Evolutionary conservation across 2,329 filamentous ascomycete genomes (phyloP), one percentile per base, ranked within the genome.

Genomic region (Pezicula radicicola): DNA sequence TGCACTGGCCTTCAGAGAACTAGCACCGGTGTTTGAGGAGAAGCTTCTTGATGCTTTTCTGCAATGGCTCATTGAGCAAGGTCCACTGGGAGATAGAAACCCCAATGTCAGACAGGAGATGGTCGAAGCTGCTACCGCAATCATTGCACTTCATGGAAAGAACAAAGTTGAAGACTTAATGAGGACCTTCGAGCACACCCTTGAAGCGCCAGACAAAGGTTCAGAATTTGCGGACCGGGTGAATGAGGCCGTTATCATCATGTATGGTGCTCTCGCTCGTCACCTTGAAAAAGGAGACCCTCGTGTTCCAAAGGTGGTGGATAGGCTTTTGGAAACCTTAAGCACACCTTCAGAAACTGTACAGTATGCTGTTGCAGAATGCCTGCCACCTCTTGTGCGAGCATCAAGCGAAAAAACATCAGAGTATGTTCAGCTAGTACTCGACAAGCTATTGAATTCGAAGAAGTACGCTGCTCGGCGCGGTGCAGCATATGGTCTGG

Each of bases 341-440:
- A 94, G 88, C 68, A 97, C 93, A 12, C 94, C 94, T 27, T 97
- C 94, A 0, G 94, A 99, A 70, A 92, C 90, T 15, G 94, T 99
- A 1, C 94, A 99, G 70, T 97, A 94, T 67, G 94, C 94, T 44
- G 92, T 97, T 53, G 91, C 95, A 3, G 90, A 94, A 64, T 99
- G 94, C 63, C 76, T 99, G 19, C 93, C 94, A 13, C 92, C 94
- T 1, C 78, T 99, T n/a, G 84, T 99, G 30, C 85, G 84, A 52
- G 87, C 90, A 3, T 93, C 88, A 44, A 82, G 81, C 28, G 84
- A 92, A 55, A 88, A 93, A 64, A 85, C 88, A 3, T 81, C 85
- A 33, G 83, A 85, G 46, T 97, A 97, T 66, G 83, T 96, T 50
- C 81, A 91, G 51, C 80, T 90, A 59, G 80, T 97, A 64, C 76